These are phyloP conservation scores for Cyclotella sp. DNA, from an alignment of 108 stramenopile genomes.

Conservation along the genomic window DNA sequence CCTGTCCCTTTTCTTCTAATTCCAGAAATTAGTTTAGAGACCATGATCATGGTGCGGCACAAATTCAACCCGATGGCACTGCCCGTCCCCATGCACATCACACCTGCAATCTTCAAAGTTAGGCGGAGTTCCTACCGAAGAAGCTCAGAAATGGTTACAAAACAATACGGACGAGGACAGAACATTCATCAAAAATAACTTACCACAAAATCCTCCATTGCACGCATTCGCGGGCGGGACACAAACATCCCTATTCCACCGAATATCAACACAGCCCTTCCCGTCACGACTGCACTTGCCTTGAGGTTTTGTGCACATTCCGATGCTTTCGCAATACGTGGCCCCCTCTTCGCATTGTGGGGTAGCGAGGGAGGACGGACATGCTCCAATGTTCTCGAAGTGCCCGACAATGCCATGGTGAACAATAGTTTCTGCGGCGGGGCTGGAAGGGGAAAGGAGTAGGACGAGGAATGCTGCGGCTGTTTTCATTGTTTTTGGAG, in stretches of 20 bases:
- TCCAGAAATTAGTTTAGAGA: too few species aligned
- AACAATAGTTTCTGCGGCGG: neutral
- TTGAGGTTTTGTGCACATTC: neutral
- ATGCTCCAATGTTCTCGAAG: neutral
- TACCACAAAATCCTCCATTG: neutral
- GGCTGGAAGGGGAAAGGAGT: neutral
- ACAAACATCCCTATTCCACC: constrained; percentile 5
- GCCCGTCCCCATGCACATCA: neutral
- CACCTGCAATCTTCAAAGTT: constrained; percentile 6
- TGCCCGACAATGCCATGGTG: constrained; percentile 4
- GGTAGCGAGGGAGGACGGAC: neutral
- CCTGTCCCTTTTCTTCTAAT: too few species aligned
- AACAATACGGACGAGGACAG: neutral
- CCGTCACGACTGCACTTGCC: neutral
- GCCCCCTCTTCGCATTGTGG: neutral
- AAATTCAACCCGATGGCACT: neutral
- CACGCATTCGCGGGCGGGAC: neutral
- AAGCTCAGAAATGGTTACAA: neutral
- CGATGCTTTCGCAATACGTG: neutral
- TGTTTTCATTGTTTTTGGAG: too few species aligned
- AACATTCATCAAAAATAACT: neutral
- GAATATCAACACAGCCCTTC: neutral
- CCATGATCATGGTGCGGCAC: too few species aligned
- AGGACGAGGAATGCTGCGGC: neutral
- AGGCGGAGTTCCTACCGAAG: neutral